A percentile compares a stretch with the other conserved stretches of the same genome.
phyloP scores from a whole-genome alignment of 1,139 yeast genomes.

The Torulaspora pretoriensis region DNA sequence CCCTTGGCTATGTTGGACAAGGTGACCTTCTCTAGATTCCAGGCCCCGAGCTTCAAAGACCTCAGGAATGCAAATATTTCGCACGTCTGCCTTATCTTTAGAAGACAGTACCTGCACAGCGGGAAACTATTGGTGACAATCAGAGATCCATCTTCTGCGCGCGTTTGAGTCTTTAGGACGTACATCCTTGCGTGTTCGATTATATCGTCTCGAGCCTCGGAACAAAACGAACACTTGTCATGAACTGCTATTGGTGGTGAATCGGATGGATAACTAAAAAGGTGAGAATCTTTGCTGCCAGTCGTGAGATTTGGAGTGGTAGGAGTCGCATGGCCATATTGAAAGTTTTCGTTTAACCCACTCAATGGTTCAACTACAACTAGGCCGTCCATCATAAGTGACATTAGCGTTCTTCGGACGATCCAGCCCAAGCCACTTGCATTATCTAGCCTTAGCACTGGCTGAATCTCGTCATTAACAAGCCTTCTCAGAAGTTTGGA shows the following conservation, averaged over 20 bases:
- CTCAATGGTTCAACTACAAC: constrained; percentile 84
- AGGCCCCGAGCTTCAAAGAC: constrained; percentile 51
- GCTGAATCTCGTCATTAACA: constrained; percentile 76
- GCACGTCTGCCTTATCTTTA: constrained; percentile 73
- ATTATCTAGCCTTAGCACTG: constrained; percentile 53
- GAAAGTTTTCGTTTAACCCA: constrained; percentile 69
- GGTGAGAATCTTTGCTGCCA: constrained; percentile 29
- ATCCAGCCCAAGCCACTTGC: constrained; percentile 63
- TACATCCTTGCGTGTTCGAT: constrained; percentile 77
- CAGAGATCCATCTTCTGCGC: constrained; percentile 30
- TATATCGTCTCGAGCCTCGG: constrained; percentile 64
- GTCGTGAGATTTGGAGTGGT: constrained; percentile 9
- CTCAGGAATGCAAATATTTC: constrained; percentile 73
- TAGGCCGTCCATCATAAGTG: constrained; percentile 70
- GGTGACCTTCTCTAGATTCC: constrained; percentile 45
- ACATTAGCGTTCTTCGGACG: constrained; percentile 55
- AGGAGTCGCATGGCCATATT: constrained; percentile 27
- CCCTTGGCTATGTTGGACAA: constrained; percentile 20
- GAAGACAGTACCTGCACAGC: constrained; percentile 79
- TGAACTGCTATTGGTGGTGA: constrained; percentile 69
- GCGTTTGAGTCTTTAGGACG: constrained; percentile 46
- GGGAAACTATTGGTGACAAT: constrained; percentile 49
- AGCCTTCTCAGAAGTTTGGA: constrained; percentile 62
- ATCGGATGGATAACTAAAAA: constrained; percentile 42
- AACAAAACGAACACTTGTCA: constrained; percentile 77